Evolutionary conservation across 257 asterid species (phyloP), one percentile per base, ranked within the genome.

Genomic region (Primulina tabacum): DNA sequence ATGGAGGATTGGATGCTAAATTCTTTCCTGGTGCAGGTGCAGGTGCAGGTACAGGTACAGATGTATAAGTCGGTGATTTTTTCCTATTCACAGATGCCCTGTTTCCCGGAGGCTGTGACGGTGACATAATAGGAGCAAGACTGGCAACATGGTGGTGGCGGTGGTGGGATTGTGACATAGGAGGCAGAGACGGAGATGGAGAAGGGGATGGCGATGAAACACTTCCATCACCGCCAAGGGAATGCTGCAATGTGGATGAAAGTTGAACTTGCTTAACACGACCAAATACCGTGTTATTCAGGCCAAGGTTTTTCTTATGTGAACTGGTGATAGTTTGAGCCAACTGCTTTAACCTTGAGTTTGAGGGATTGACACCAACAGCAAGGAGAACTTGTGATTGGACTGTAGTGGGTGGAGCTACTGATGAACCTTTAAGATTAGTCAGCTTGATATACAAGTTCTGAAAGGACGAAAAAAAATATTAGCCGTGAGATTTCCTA

Each of bases 261-360:
- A 94, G 97, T 71, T 88, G 79, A 43, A 94, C 94, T 84, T 94
- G 99, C 80, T 94, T 94, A 21, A 94, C 99, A 73, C 82, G 86
- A 29, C 99, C 99, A 75, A 94, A 94, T 32, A 91, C 95, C 0
- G 95, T 94, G 89, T 94, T 85, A 65, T 89, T 89, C 58, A 94
- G 90, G 69, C 97, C 99, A 43, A 94, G 96, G 75, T 94, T 94
- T 75, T 87, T 87, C 7, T 87, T 8, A 75, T 85, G 86, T 18
- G 97, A 86, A 56, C 85, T 87, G 2, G 84, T 78, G 67, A 94
- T 91, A 3, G 95, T 85, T 75, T 85, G 95, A 81, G 97, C 92
- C 86, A 91, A 80, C 85, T 94, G 96, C 83, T 94, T 91, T 69
- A 86, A 62, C 84, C 99, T 88, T n/a, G 89, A 80, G 55, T 74